phyloP scores from a whole-genome alignment of 2,329 filamentous ascomycete species.

The Truncatella angustata region DNA sequence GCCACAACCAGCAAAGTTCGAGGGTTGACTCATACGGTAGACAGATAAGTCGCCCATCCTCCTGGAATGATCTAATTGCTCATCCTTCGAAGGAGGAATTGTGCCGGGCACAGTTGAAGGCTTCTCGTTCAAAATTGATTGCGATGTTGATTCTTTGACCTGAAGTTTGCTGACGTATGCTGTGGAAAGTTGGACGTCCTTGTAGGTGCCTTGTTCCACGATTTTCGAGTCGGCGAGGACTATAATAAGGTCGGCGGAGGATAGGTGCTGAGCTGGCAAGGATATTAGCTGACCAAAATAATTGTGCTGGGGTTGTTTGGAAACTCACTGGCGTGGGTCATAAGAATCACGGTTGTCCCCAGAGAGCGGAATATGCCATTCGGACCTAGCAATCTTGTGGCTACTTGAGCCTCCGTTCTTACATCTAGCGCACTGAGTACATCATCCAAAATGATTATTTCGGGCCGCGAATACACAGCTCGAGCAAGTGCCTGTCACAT shows the following conservation, averaged over 20 bases:
- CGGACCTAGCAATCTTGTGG: slow-evolving; percentile 27
- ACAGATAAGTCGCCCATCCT: neutral
- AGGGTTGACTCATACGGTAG: neutral
- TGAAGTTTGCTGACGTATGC: neutral
- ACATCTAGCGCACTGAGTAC: slow-evolving; percentile 34
- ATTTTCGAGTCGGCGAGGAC: slow-evolving; percentile 23
- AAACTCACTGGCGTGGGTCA: neutral
- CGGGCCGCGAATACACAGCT: slow-evolving; percentile 28
- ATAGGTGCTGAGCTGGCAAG: slow-evolving; percentile 20
- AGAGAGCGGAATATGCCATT: slow-evolving; percentile 27
- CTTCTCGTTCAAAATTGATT: neutral
- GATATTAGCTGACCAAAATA: neutral
- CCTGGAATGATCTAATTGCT: neutral
- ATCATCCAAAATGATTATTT: slow-evolving; percentile 33
- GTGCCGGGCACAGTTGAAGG: neutral
- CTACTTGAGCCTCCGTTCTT: slow-evolving; percentile 28
- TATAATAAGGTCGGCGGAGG: slow-evolving; percentile 31
- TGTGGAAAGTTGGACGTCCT: neutral
- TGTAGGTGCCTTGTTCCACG: slow-evolving; percentile 27
- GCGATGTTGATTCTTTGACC: neutral
- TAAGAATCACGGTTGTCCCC: slow-evolving; percentile 24
- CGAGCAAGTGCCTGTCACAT: slow-evolving; percentile 32
- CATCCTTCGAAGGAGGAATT: neutral
- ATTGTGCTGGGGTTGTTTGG: neutral
- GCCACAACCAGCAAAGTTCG: neutral